Evolutionary conservation across 192 early-diverging fungal genomes (phyloP), one percentile per base, ranked within the genome.

Genomic region (Podila verticillata): DNA sequence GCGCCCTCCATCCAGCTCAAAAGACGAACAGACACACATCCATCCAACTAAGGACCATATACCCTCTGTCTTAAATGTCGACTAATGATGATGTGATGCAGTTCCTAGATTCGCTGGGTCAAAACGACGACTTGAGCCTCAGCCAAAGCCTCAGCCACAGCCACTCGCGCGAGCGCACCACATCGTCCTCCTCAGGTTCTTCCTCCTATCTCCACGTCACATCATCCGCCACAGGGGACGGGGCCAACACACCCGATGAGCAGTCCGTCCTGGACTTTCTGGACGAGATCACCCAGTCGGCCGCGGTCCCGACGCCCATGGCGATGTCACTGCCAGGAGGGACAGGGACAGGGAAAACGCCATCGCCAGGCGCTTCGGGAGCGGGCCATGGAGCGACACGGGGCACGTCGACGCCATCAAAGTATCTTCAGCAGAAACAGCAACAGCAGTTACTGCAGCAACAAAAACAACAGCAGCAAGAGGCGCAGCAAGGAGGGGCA

Each of bases 241-340:
- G n/a, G 30, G 34, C 36, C 34, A 26, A 28, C 30, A 5, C 26
- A 7, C 77, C 72, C 61, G 84, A 85, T 31, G 75, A 77, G 26
- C 79, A 82, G 57, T 74, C 79, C 24, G 84, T 85, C 10, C 58
- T 85, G 17, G 84, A 85, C 57, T 85, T 82, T 67, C 35, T 85
- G 51, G 84, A 85, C 24, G 80, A 85, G 74, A 74, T 85, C 58
- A 72, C 80, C 34, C 80, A 85, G 72, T 73, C 78, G 5, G 68
- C 78, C 8, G 31, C 72, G 10, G 35, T 48, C 19, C 34, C 74
- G 32, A 72, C 75, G 2, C 68, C 75, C 20, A 17, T 81, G 22
- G 73, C 0, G 54, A 79, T 36, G 65, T 80, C 71, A 7, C 5
- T 49, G 2, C 75, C 75, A 20, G 36, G 2, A 39, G 9, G 13